Evolutionary conservation across 164 flowering plant species (phyloP).

Genomic region (Berberis vulgaris): DNA sequence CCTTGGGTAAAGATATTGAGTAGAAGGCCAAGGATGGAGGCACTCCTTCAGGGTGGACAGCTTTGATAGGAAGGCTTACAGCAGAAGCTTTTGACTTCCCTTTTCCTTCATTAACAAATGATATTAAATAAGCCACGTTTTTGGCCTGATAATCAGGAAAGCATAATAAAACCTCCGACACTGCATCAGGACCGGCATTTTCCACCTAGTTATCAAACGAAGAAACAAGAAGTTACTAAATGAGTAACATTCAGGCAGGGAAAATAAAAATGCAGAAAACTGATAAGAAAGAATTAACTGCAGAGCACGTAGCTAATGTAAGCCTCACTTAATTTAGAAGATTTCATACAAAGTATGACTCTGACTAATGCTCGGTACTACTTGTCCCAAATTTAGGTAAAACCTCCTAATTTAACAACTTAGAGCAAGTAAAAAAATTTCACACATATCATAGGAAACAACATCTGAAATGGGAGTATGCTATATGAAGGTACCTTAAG

Average conservation of each 20-base stretch:
- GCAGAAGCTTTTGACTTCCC: constrained; percentile 48
- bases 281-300: too few relatives aligned
- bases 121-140: constrained; percentile 50
- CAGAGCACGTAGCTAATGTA: not conserved
- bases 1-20: constrained; percentile 58
- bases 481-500: constrained; percentile 42
- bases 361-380: too few relatives aligned
- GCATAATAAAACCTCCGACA: constrained; percentile 55
- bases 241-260: not conserved
- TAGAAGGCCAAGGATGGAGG: constrained; percentile 59
- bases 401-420: not conserved
- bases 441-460: not conserved
- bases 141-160: constrained; percentile 61
- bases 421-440: not conserved
- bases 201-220: constrained; percentile 41
- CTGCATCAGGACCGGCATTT: constrained; percentile 47
- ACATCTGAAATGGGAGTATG: too few relatives aligned
- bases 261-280: too few relatives aligned
- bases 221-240: not conserved
- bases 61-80: constrained; percentile 31
- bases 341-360: not conserved
- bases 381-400: too few relatives aligned
- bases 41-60: constrained; percentile 42
- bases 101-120: constrained; percentile 44
- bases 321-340: not conserved